A percentile compares a stretch with the other conserved stretches of the same genome.
Conservation (phyloP, 1,284 basidiomycete species). For the Ceratobasidium theobromae region DNA sequence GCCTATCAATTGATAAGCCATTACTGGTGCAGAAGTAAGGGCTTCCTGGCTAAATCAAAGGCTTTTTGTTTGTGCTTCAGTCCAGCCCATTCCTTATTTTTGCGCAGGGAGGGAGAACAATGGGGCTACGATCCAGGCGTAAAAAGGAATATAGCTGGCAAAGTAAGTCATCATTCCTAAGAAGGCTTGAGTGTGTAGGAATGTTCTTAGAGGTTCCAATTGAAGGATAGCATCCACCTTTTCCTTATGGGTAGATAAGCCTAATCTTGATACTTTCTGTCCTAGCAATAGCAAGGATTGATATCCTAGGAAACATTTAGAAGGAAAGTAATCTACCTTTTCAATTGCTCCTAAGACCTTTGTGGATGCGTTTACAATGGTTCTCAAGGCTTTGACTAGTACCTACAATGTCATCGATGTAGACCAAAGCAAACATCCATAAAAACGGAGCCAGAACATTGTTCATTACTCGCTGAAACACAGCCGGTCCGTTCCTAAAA, state of each 20-base stretch:
- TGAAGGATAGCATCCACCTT: constrained; percentile 40
- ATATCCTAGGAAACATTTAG: constrained; percentile 45
- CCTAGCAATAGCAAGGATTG: constrained; percentile 44
- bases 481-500: constrained; percentile 46
- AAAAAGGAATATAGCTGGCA: constrained; percentile 41
- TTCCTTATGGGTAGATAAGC: constrained; percentile 43
- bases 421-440: constrained; percentile 51
- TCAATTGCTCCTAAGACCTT: constrained; percentile 42
- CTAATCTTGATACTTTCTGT: constrained; percentile 44
- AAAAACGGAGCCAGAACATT: constrained; percentile 45
- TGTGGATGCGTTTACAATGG: constrained; percentile 42
- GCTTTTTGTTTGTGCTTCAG: background rate
- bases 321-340: constrained; percentile 42
- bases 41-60: constrained; percentile 25
- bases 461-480: constrained; percentile 50
- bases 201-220: constrained; percentile 39
- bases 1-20: constrained; percentile 42
- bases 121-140: constrained; percentile 39
- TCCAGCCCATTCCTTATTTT: constrained; percentile 26
- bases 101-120: constrained; percentile 29
- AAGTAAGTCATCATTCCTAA: constrained; percentile 45
- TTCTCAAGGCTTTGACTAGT: constrained; percentile 44
- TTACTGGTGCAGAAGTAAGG: constrained; percentile 13
- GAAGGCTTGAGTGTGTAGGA: constrained; percentile 41
- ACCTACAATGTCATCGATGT: constrained; percentile 50